phyloP scores from a whole-genome alignment of 2,329 filamentous ascomycete species.

The Cylindrodendrum hubeiense region DNA sequence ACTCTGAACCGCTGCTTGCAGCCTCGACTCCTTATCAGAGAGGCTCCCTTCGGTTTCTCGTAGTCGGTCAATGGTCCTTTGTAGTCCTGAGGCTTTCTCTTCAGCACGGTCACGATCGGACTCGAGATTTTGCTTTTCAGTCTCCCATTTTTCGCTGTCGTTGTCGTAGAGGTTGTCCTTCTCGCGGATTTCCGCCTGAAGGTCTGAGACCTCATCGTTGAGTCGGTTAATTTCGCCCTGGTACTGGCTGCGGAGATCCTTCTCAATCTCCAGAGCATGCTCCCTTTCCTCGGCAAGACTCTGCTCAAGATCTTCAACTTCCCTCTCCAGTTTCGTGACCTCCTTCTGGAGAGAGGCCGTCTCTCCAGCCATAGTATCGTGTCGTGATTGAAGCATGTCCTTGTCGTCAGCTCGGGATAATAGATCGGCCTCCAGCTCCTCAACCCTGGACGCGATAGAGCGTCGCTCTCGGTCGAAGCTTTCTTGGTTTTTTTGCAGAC shows the following conservation, averaged over 20 bases:
- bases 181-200: conserved; percentile 75
- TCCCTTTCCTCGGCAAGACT: conserved; percentile 67
- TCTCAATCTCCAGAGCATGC: conserved; percentile 70
- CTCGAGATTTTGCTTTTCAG: conserved; percentile 71
- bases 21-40: conserved; percentile 74
- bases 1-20: conserved; percentile 77
- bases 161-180: conserved; percentile 78
- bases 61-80: conserved; percentile 78
- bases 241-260: conserved; percentile 63
- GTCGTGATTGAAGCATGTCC: conserved; percentile 75
- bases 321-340: conserved; percentile 62
- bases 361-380: conserved; percentile 76
- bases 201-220: conserved; percentile 69
- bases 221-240: conserved; percentile 62
- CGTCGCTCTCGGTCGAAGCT: conserved; percentile 46
- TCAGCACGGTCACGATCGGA: conserved; percentile 75
- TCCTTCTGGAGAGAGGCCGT: conserved; percentile 76
- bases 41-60: conserved; percentile 76
- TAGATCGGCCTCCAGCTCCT: conserved; percentile 70
- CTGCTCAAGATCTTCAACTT: conserved; percentile 61
- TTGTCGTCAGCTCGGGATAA: conserved; percentile 73
- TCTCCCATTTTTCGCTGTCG: conserved; percentile 80
- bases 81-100: conserved; percentile 75
- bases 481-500: conserved; percentile 51
- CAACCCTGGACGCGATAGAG: conserved; percentile 62